phyloP scores from a whole-genome alignment of 805 yeast species.

The Kuraishia ogatae region DNA sequence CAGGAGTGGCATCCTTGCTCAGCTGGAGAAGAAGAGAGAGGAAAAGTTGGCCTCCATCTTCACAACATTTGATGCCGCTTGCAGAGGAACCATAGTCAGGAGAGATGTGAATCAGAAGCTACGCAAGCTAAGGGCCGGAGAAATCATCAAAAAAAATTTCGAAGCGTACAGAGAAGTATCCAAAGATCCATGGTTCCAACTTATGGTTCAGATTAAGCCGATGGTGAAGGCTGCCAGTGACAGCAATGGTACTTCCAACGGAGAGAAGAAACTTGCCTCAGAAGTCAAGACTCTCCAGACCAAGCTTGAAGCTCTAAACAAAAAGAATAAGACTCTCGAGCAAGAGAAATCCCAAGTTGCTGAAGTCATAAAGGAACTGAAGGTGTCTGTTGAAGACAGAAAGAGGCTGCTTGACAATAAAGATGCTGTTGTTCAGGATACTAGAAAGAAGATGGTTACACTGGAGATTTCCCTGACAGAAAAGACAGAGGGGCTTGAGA shows the following conservation, averaged over 20 bases:
- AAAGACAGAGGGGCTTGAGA: background rate
- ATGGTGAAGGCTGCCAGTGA: slow-evolving; percentile 40
- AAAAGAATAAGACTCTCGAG: slow-evolving; percentile 32
- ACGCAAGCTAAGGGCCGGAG: slow-evolving; percentile 61
- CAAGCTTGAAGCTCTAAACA: slow-evolving; percentile 19
- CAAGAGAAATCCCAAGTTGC: slow-evolving; percentile 38
- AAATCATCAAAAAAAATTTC: slow-evolving; percentile 57
- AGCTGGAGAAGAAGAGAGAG: slow-evolving; percentile 72
- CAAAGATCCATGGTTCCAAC: slow-evolving; percentile 70
- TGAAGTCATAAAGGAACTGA: background rate
- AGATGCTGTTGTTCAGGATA: background rate
- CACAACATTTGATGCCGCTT: slow-evolving; percentile 51
- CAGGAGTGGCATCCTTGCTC: slow-evolving; percentile 70
- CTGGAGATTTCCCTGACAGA: background rate
- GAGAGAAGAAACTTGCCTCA: slow-evolving; percentile 23
- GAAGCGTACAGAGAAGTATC: slow-evolving; percentile 36
- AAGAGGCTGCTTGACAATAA: background rate
- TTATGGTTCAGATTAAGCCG: slow-evolving; percentile 69
- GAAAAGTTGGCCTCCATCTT: slow-evolving; percentile 45
- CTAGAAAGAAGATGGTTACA: background rate
- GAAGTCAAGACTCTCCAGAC: slow-evolving; percentile 17
- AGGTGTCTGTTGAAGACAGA: background rate
- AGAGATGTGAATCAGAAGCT: slow-evolving; percentile 34
- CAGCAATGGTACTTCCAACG: slow-evolving; percentile 24
- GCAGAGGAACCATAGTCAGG: slow-evolving; percentile 61